Evolutionary conservation across 441 rosid species (phyloP).

Genomic region (Capsella rubella): DNA sequence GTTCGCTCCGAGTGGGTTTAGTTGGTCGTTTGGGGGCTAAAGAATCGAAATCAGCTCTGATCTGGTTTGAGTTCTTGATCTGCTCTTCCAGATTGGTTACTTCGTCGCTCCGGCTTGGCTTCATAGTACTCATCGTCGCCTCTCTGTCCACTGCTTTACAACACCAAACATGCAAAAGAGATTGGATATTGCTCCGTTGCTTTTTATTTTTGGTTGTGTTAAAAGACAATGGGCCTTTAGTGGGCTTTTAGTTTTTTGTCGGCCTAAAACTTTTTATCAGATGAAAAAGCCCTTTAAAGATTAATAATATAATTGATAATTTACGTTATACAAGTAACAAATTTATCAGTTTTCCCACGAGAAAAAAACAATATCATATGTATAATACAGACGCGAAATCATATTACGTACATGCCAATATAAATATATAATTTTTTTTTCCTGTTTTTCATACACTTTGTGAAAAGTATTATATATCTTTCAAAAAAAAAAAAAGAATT

Average conservation of each 20-base stretch:
- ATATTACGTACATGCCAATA: background rate
- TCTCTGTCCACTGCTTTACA: conserved; percentile 24
- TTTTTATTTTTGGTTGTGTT: conserved; percentile 13
- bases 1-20: conserved; percentile 61
- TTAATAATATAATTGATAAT: too few relatives aligned
- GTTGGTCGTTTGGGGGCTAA: conserved; percentile 67
- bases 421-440: background rate
- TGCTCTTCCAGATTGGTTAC: conserved; percentile 57
- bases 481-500: background rate
- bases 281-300: too few relatives aligned
- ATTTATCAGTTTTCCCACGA: too few relatives aligned
- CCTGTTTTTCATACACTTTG: too few relatives aligned
- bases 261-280: too few relatives aligned
- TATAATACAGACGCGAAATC: background rate
- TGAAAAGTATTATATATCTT: background rate
- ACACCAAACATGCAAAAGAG: background rate
- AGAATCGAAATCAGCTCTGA: conserved; percentile 68
- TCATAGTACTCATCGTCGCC: conserved; percentile 47
- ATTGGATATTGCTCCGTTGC: background rate
- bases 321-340: too few relatives aligned
- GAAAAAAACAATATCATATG: too few relatives aligned
- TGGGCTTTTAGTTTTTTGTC: conserved; percentile 17
- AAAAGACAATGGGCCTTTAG: conserved; percentile 27
- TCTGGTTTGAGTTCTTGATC: conserved; percentile 52
- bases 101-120: conserved; percentile 86